Conservation (phyloP, 2,329 filamentous ascomycete genomes). For the Cucurbitaria berberidis region DNA sequence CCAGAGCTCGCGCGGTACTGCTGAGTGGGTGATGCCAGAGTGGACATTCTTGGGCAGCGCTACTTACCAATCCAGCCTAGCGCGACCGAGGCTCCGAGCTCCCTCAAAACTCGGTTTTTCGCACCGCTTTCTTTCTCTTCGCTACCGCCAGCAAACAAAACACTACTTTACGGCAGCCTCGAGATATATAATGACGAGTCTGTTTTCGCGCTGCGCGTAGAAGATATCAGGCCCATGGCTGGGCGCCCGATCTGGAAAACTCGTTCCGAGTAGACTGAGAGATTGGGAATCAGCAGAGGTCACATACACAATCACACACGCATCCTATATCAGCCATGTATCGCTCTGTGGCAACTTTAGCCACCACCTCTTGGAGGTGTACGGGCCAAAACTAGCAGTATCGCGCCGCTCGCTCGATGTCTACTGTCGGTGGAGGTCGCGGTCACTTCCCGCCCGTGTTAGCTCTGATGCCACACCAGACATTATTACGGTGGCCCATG, state of each 20-base stretch:
- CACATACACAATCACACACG: slow-evolving; percentile 58
- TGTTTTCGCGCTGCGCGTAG: slow-evolving; percentile 75
- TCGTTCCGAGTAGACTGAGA: slow-evolving; percentile 68
- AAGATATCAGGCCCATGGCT: slow-evolving; percentile 68
- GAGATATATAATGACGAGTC: slow-evolving; percentile 56
- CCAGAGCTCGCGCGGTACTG: slow-evolving; percentile 25
- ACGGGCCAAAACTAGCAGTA: neutral
- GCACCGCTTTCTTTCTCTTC: slow-evolving; percentile 49
- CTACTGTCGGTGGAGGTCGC: neutral
- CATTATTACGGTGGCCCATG: too few species aligned
- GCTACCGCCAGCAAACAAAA: slow-evolving; percentile 62
- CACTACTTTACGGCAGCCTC: slow-evolving; percentile 66
- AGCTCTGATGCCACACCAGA: too few species aligned
- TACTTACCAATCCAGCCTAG: slow-evolving; percentile 30
- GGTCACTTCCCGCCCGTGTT: too few species aligned
- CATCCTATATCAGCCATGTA: neutral
- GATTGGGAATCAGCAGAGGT: slow-evolving; percentile 76
- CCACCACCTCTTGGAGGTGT: neutral
- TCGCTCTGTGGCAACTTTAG: neutral
- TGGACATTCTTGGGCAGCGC: slow-evolving; percentile 30
- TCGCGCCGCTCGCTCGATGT: neutral
- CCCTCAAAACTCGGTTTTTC: slow-evolving; percentile 44
- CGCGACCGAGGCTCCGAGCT: slow-evolving; percentile 21
- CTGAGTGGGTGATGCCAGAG: slow-evolving; percentile 38
- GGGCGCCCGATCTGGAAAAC: slow-evolving; percentile 72